Evolutionary conservation across 2,329 filamentous ascomycete genomes (phyloP).

Genomic region (Talaromyces sp.): DNA sequence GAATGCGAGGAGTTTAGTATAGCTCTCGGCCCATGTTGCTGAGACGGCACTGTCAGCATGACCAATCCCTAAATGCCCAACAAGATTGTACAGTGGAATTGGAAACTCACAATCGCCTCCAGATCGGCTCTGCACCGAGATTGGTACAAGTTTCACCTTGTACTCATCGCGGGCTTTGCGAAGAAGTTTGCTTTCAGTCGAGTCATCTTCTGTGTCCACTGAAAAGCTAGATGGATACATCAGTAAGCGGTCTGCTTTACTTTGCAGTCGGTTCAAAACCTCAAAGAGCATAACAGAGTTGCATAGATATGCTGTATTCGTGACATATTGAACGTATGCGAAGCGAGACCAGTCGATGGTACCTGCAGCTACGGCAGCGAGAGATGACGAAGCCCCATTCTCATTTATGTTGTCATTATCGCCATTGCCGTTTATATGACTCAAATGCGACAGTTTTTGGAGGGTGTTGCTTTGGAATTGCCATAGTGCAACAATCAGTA

Average conservation of each 20-base stretch:
- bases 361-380: background rate
- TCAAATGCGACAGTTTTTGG: background rate
- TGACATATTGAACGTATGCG: conserved; percentile 31
- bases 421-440: background rate
- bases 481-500: background rate
- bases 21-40: conserved; percentile 56
- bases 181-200: conserved; percentile 32
- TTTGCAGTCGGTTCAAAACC: conserved; percentile 21
- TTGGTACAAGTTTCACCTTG: conserved; percentile 43
- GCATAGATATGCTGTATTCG: conserved; percentile 28
- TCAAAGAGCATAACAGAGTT: conserved; percentile 32
- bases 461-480: background rate
- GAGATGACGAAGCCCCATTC: background rate
- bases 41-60: conserved; percentile 1
- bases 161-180: conserved; percentile 43
- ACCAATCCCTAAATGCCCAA: no score
- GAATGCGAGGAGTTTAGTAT: conserved; percentile 64
- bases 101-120: background rate
- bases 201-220: background rate
- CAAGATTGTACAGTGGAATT: no score
- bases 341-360: conserved; percentile 25
- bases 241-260: conserved; percentile 26
- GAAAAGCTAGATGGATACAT: conserved; percentile 21
- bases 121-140: conserved; percentile 25
- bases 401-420: background rate